phyloP scores from a whole-genome alignment of 306 rosid genomes.

The Neltuma alba region DNA sequence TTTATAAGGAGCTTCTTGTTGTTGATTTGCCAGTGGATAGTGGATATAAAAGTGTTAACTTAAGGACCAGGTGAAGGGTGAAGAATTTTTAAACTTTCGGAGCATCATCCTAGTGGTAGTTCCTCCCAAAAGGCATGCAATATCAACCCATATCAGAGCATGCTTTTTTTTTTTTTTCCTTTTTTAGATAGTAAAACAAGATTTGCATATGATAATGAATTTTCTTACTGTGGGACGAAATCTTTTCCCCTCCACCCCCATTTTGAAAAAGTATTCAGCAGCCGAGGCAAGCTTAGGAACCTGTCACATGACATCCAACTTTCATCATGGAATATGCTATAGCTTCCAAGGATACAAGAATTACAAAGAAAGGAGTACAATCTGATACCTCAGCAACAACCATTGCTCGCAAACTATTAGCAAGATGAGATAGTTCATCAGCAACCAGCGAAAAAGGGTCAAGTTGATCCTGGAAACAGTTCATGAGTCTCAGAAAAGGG shows the following conservation, averaged over 20 bases:
- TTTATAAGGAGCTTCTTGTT: constrained; percentile 1
- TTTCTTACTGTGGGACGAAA: constrained; percentile 92
- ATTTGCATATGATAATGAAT: constrained; percentile 24
- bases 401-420: constrained; percentile 75
- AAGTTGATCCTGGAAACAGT: constrained; percentile 64
- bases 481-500: constrained; percentile 15
- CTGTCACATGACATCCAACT: constrained; percentile 50
- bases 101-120: constrained; percentile 1
- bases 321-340: neutral
- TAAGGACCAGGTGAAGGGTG: neutral
- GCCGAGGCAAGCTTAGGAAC: constrained; percentile 98
- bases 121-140: constrained; percentile 25
- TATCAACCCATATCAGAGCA: constrained; percentile 12
- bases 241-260: constrained; percentile 97
- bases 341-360: constrained; percentile 19
- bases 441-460: constrained; percentile 96
- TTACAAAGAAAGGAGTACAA: constrained; percentile 29
- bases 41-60: neutral
- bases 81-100: constrained; percentile 4
- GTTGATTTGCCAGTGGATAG: neutral
- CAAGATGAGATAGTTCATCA: constrained; percentile 80
- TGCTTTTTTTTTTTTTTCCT: neutral
- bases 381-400: constrained; percentile 81
- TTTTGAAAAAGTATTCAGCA: constrained; percentile 91
- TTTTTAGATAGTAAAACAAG: constrained; percentile 1